Percentiles rank a stretch among this genome's conserved stretches.
phyloP scores from a whole-genome alignment of 352 stramenopile genomes.

The Globisporangium megalacanthum region DNA sequence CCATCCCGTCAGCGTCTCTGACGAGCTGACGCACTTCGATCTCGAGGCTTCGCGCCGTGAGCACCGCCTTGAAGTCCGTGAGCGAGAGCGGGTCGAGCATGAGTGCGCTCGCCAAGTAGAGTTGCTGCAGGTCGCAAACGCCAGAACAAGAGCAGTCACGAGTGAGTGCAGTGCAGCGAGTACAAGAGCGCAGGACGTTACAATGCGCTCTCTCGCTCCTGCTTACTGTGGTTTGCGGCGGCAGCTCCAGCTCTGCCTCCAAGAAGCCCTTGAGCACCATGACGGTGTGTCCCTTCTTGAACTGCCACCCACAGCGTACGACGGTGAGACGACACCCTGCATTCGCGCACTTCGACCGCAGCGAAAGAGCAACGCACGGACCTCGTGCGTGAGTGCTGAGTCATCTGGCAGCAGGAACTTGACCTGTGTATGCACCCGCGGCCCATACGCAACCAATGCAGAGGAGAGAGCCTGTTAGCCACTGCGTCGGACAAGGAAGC shows the following conservation, averaged over 20 bases:
- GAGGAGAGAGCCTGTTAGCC: not conserved
- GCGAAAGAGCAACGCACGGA: constrained; percentile 8
- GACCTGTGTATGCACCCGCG: constrained; percentile 12
- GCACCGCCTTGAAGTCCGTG: constrained; percentile 47
- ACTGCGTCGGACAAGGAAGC: too few species aligned
- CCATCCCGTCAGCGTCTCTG: constrained; percentile 7
- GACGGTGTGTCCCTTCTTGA: constrained; percentile 64
- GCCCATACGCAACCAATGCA: not conserved
- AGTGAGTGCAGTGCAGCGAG: too few species aligned
- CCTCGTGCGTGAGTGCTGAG: constrained; percentile 37
- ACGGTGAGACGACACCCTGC: not conserved
- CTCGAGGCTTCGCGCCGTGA: constrained; percentile 27
- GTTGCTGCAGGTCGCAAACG: constrained; percentile 17
- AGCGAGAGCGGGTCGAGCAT: constrained; percentile 64
- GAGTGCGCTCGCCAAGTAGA: constrained; percentile 27
- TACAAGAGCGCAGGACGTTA: too few species aligned
- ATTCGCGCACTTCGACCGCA: not conserved
- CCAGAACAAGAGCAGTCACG: not conserved
- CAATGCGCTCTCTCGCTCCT: not conserved
- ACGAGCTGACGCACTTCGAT: constrained; percentile 30
- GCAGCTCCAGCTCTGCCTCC: constrained; percentile 43
- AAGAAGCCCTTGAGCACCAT: constrained; percentile 56
- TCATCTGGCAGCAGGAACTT: constrained; percentile 55
- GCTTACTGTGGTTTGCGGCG: constrained; percentile 26
- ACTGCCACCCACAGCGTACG: constrained; percentile 19